Evolutionary conservation across 2,329 filamentous ascomycete genomes (phyloP), one percentile per base, ranked within the genome.

Genomic region (Microdochium paspali): DNA sequence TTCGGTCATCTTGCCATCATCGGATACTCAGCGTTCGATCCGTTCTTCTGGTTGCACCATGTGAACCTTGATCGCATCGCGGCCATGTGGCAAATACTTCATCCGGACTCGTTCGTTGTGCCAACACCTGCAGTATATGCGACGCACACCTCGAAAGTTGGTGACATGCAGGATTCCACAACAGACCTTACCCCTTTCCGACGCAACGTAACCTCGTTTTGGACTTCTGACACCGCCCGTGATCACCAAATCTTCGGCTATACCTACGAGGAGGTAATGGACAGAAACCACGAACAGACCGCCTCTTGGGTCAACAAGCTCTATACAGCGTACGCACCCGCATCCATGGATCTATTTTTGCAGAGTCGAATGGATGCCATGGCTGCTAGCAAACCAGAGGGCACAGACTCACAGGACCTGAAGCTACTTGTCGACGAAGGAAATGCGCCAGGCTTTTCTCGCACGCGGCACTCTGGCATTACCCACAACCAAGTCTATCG

Each of bases 41-140:
- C 87, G 0, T 68, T 87, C 12, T 90, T 91, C 64, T 87, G 84
- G 66, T 66, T 91, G 9, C 86, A 91, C 57, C 87, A 91, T 56
- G 69, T 73, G 52, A 90, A 86, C 63, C 76, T 89, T 7, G 88
- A 94, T 58, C 79, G 88, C 2, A 64, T 87, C 24, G 79, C 89
- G 52, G 79, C 86, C 26, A 76, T 94, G 51, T 93, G 86, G 86
- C 86, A 93, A 66, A 70, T 74, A 1, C 63, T 93, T 13, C 77
- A 93, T 53, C 85, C 84, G 0, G 68, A 79, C 20, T 76, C 76
- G 24, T 91, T 82, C 67, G 76, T 89, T 4, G 66, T 72, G 21
- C 74, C 82, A 1, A 73, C 77, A 51, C 54, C 67, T 6, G 77
- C 72, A 46, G 66, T 64, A n/a, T 74, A 72, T 31, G 72, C 73